A percentile compares a stretch with the other conserved stretches of the same genome.
Evolutionary conservation across 163 green algal genomes (phyloP).

Genomic region (Chlamydomonas reinhardtii): DNA sequence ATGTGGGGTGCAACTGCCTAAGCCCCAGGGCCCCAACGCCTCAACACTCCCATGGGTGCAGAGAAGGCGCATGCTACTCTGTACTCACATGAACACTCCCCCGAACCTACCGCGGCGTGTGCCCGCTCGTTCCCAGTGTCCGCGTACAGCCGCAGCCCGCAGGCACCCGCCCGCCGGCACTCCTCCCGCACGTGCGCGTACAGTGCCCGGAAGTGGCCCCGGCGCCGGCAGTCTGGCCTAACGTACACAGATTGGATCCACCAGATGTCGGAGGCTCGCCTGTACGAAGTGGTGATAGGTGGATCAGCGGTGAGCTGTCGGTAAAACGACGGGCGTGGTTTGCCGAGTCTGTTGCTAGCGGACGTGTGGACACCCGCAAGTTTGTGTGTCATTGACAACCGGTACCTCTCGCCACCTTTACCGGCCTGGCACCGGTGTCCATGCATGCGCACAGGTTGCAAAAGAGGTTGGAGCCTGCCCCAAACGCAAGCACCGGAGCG

Average conservation of each 20-base stretch:
- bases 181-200: conserved; percentile 57
- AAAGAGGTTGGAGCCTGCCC: too few relatives aligned
- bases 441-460: too few relatives aligned
- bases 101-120: conserved; percentile 48
- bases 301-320: not conserved
- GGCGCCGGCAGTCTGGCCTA: conserved; percentile 20
- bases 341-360: too few relatives aligned
- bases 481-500: too few relatives aligned
- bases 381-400: too few relatives aligned
- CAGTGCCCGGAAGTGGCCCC: conserved; percentile 61
- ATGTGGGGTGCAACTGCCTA: too few relatives aligned
- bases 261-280: conserved; percentile 54
- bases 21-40: not conserved
- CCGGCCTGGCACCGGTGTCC: too few relatives aligned
- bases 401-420: too few relatives aligned
- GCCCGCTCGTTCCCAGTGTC: conserved; percentile 55
- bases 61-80: too few relatives aligned
- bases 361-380: too few relatives aligned
- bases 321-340: not conserved
- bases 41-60: too few relatives aligned
- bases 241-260: conserved; percentile 76
- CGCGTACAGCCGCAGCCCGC: conserved; percentile 65
- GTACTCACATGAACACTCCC: too few relatives aligned
- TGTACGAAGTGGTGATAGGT: not conserved
- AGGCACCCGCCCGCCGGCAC: conserved; percentile 23